Base-by-base conservation (phyloP, 805 yeast genomes). In the Candida yuanshanica region DNA sequence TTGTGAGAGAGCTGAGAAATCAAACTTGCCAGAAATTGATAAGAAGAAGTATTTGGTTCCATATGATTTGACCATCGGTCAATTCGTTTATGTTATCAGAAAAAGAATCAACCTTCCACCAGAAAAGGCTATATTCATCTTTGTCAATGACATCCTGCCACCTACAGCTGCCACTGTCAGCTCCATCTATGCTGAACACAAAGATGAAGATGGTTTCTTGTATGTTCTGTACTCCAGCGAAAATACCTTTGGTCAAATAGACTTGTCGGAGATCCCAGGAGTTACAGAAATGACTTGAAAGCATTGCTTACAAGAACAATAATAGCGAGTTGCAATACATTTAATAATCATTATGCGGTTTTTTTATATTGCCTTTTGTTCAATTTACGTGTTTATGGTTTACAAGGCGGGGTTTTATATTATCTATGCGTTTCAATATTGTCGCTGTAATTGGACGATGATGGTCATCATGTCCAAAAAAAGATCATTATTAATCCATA, bases 81-180 rank as follows among this genome's bases (percentile, higher is more conserved):
- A 93, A 66, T 91, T 93, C 68, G 99, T 93, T 35, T 93, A 93
- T 60, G 99, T 93, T 46, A 88, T 93, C 55, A 82, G 99, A 66
- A 90, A 91, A 69, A 83, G 99, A 64, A 90, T 93, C 64, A 85
- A 85, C 71, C 75, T 93, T 49, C 96, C 96, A 36, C 85, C 96
- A 22, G 99, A 93, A 65, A 90, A 91, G 81, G 99, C 99, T 34
- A 91, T 93, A 50, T 93, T 93, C 66, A 89, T 93, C 51, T 93
- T 93, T 63, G 96, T 93, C 49, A 91, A 93, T 60, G 99, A 93
- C 63, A 89, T 93, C 43, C 75, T 93, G 53, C 99, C 99, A 10
- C 98, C 98, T 36, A 93, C 99, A 3, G 97, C 98, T 17, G 95
- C 98, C 14, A 75, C 93, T 52, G 88, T 93, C 93, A 83, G 95